Evolutionary conservation across 345 rosid species (phyloP).

Genomic region (Eucalyptus regnans): DNA sequence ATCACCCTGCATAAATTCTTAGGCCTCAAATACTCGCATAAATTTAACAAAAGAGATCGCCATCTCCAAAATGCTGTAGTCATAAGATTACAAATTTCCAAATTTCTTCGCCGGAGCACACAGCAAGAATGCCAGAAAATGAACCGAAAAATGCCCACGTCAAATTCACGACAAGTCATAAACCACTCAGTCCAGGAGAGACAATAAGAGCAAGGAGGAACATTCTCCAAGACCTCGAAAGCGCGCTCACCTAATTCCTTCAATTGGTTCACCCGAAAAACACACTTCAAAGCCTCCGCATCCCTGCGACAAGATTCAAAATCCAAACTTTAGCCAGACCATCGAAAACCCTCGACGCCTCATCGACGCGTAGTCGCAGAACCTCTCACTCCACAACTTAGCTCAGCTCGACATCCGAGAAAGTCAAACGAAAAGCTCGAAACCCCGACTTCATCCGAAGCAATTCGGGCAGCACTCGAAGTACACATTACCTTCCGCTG

Average conservation of each 20-base stretch:
- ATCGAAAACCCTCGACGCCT: background rate
- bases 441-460: background rate
- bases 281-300: conserved; percentile 71
- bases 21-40: background rate
- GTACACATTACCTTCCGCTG: conserved; percentile 57
- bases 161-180: background rate
- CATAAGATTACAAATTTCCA: background rate
- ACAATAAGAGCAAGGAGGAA: background rate
- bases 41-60: background rate
- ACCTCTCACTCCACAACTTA: background rate
- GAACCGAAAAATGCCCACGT: background rate
- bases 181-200: background rate
- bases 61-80: background rate
- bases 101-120: background rate
- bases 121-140: background rate
- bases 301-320: conserved; percentile 32
- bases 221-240: background rate
- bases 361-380: background rate
- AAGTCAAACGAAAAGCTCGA: background rate
- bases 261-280: conserved; percentile 65
- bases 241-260: conserved; percentile 60
- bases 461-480: background rate
- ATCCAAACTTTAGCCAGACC: background rate
- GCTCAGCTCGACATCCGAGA: background rate
- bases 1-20: background rate